These are phyloP conservation scores for Noccaea bulbosa DNA, from an alignment of 345 rosid genomes.

Conservation along the genomic window DNA sequence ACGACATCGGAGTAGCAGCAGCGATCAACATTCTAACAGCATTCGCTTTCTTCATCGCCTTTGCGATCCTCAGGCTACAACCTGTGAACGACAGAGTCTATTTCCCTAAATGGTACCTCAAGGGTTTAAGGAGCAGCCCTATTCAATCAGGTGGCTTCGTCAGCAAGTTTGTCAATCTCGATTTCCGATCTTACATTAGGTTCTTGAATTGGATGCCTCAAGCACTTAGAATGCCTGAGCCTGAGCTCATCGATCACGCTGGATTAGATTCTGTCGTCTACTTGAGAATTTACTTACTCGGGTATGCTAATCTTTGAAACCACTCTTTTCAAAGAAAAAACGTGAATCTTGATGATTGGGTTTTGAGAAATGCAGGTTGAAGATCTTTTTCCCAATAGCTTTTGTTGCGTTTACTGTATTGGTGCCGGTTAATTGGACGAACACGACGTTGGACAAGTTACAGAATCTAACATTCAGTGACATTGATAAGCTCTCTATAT, in stretches of 20 bases:
- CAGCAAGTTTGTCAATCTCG: constrained; percentile 76
- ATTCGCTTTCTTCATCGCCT: constrained; percentile 71
- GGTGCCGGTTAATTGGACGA: constrained; percentile 94
- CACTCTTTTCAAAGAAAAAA: background rate
- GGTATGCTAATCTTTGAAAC: no score
- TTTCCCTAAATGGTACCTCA: constrained; percentile 94
- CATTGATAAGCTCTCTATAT: constrained; percentile 87
- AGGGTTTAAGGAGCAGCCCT: constrained; percentile 77
- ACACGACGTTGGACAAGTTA: constrained; percentile 57
- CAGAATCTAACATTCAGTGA: constrained; percentile 60
- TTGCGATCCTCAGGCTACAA: constrained; percentile 83
- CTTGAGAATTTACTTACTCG: constrained; percentile 79
- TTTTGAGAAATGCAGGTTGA: constrained; percentile 60
- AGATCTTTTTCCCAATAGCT: constrained; percentile 82
- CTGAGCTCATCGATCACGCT: constrained; percentile 85
- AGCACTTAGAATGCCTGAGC: constrained; percentile 92
- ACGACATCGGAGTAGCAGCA: constrained; percentile 83
- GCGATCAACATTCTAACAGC: constrained; percentile 81
- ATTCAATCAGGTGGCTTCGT: constrained; percentile 55
- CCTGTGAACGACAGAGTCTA: constrained; percentile 91
- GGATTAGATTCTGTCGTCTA: constrained; percentile 92
- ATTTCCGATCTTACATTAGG: constrained; percentile 66
- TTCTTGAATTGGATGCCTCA: constrained; percentile 95
- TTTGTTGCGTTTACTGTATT: constrained; percentile 65
- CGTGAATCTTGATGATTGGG: background rate